phyloP scores from a whole-genome alignment of 192 early-diverging fungal genomes.

The Mortierella hygrophila region DNA sequence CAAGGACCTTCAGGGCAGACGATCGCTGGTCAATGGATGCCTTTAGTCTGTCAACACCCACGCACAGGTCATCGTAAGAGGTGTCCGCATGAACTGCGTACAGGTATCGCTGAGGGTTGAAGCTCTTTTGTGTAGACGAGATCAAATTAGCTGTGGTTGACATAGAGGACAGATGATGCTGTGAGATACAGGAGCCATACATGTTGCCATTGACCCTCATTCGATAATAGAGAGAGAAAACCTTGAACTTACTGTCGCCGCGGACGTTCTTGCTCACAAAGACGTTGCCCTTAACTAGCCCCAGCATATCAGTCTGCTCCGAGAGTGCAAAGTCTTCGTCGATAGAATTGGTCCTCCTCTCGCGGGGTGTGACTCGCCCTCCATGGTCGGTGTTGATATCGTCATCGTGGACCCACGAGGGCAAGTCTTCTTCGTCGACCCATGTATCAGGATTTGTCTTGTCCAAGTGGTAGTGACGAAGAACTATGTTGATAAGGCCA shows the following conservation, averaged over 20 bases:
- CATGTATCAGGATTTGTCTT: conserved; percentile 61
- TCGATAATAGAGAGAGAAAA: too few species aligned
- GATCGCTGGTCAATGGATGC: conserved; percentile 83
- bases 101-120: conserved; percentile 80
- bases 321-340: conserved; percentile 49
- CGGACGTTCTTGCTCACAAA: conserved; percentile 37
- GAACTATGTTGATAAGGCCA: conserved; percentile 30
- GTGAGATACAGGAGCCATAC: too few species aligned
- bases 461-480: conserved; percentile 68
- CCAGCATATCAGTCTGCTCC: conserved; percentile 65
- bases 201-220: too few species aligned
- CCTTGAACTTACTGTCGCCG: conserved; percentile 24
- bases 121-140: conserved; percentile 61
- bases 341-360: conserved; percentile 14
- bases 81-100: conserved; percentile 87
- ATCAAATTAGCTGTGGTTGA: conserved; percentile 27
- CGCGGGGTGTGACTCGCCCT: conserved; percentile 36
- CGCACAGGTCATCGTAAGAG: conserved; percentile 85
- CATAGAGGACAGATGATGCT: neutral
- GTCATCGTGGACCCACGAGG: conserved; percentile 54
- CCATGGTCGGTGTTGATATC: conserved; percentile 40
- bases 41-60: conserved; percentile 79
- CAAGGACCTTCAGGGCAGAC: conserved; percentile 88
- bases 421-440: conserved; percentile 61
- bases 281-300: conserved; percentile 45